Conservation (phyloP, 2,329 filamentous ascomycete species). For the Ascochyta pisi region DNA sequence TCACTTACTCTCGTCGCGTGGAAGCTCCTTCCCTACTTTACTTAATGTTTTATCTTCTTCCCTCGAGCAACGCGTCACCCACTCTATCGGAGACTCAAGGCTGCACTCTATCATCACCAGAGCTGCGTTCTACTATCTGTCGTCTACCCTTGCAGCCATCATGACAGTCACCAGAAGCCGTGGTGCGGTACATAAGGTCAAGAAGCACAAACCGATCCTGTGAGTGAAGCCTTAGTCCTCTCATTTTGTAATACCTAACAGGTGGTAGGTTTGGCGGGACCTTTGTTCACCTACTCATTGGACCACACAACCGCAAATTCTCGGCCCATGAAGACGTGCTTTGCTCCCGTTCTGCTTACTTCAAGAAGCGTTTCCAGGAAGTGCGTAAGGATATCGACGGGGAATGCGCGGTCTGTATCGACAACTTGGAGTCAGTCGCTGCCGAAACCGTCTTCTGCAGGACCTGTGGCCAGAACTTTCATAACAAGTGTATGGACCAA, state of each 20-base stretch:
- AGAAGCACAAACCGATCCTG: not conserved
- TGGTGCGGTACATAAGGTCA: not conserved
- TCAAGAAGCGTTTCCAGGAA: not conserved
- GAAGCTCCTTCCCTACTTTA: no score
- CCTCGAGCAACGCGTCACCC: no score
- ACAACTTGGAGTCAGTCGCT: not conserved
- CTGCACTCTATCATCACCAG: not conserved
- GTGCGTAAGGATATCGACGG: not conserved
- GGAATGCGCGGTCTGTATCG: not conserved
- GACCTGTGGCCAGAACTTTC: slow-evolving; percentile 1
- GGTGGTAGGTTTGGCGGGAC: not conserved
- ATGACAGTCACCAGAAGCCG: not conserved
- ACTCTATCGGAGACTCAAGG: not conserved
- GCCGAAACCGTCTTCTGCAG: not conserved
- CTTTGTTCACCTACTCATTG: slow-evolving; percentile 1
- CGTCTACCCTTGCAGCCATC: not conserved
- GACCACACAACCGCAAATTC: slow-evolving; percentile 1
- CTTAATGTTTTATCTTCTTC: no score
- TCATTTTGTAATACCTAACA: not conserved
- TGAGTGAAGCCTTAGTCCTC: not conserved
- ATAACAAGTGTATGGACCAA: not conserved
- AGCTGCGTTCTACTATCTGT: not conserved
- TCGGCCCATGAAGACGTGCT: slow-evolving; percentile 4
- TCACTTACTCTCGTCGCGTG: no score
- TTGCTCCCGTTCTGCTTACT: not conserved